These are phyloP conservation scores for Trichoderma gamsii DNA, from an alignment of 495 filamentous ascomycete genomes.

Conservation along the genomic window DNA sequence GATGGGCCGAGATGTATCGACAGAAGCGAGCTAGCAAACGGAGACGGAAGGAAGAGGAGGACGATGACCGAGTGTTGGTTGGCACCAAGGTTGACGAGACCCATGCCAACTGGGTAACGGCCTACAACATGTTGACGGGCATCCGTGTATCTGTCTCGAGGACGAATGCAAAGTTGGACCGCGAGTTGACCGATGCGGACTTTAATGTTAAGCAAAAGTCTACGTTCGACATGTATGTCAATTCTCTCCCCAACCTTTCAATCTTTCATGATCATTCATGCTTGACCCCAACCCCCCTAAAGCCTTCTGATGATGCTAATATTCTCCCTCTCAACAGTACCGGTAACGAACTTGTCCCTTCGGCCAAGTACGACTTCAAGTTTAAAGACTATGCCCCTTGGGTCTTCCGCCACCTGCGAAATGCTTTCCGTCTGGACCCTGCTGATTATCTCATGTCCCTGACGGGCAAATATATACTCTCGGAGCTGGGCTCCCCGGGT, in stretches of 20 bases:
- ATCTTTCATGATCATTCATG: conserved; percentile 22
- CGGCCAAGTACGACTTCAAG: conserved; percentile 99
- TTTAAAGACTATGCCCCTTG: conserved; percentile 99
- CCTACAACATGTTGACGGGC: conserved; percentile 99
- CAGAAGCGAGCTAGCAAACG: conserved; percentile 81
- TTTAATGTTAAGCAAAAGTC: conserved; percentile 93
- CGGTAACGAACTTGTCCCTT: conserved; percentile 93
- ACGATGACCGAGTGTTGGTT: conserved; percentile 91
- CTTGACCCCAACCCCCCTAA: conserved; percentile 10
- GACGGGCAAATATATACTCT: conserved; percentile 97
- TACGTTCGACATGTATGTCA: conserved; percentile 77
- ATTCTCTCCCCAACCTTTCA: conserved; percentile 27
- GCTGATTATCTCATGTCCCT: conserved; percentile 98
- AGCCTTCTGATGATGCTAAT: neutral
- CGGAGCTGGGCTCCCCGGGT: conserved; percentile 91
- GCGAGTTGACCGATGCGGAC: conserved; percentile 79
- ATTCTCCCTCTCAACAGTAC: conserved; percentile 34
- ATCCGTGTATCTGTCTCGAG: conserved; percentile 95
- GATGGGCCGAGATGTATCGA: conserved; percentile 88
- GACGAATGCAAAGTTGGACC: conserved; percentile 94
- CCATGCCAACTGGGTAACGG: conserved; percentile 95
- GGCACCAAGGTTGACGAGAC: conserved; percentile 97
- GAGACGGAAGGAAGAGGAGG: conserved; percentile 77
- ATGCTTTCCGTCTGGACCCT: conserved; percentile 85
- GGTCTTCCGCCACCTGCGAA: conserved; percentile 92